These are phyloP conservation scores for Trichoderma cornu-damae DNA, from an alignment of 2,329 filamentous ascomycete genomes.

Conservation along the genomic window DNA sequence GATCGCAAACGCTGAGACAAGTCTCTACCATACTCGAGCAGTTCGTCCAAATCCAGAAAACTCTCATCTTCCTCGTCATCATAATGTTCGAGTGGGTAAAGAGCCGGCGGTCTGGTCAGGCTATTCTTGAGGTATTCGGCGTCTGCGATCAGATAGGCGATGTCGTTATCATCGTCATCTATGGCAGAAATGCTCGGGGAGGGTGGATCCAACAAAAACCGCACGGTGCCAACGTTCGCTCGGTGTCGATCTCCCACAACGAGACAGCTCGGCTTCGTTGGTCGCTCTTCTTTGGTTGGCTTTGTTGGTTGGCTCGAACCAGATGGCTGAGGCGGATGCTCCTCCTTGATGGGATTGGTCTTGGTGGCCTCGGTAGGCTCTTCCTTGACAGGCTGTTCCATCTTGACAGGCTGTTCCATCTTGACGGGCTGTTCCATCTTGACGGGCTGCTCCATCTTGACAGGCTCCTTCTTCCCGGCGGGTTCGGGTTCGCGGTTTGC, in stretches of 20 bases:
- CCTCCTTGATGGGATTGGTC: neutral
- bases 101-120: neutral
- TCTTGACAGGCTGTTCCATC: neutral
- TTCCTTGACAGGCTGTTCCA: neutral
- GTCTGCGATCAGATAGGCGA: conserved; percentile 13
- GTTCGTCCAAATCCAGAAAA: neutral
- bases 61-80: neutral
- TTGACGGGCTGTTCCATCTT: neutral
- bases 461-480: too few species aligned
- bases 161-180: neutral
- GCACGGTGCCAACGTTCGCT: neutral
- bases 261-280: neutral
- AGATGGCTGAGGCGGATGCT: neutral
- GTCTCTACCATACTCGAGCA: neutral
- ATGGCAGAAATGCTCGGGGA: neutral
- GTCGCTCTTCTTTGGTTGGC: too few species aligned
- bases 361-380: neutral
- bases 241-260: neutral
- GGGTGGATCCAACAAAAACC: neutral
- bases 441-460: neutral
- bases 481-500: neutral
- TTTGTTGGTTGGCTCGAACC: too few species aligned
- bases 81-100: neutral
- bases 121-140: neutral
- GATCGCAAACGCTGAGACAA: neutral